Evolutionary conservation across 352 stramenopile species (phyloP), one percentile per base, ranked within the genome.

Genomic region (Pythium aquatile): DNA sequence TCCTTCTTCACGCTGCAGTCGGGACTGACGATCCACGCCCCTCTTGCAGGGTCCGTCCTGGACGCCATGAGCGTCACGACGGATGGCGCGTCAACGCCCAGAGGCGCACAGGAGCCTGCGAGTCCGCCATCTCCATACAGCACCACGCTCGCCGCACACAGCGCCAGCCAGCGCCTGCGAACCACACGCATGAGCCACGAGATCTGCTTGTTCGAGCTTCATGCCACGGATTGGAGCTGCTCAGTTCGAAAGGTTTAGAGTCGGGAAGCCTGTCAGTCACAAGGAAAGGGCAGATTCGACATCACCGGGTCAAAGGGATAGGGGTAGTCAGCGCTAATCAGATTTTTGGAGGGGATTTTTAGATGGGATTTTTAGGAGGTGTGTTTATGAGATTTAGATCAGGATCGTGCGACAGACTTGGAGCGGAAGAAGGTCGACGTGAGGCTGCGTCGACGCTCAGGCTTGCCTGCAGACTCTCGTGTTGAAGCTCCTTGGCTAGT

Each of bases 361-460:
- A 35, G 32, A 35, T 9, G 32, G 8, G 32, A 42, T 42, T 42
- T 42, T 24, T 24, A 24, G 20, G 11, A 13, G 37, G 37, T 17
- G 5, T 42, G n/a, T 35, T 35, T 9, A 35, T 9, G 32, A 35
- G 20, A 24, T 0, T 24, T 24, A 24, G 20, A 9, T 17, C 30
- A 44, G 9, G 55, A 51, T 32, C 55, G 55, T 7, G 28, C 33
- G 6, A 24, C 39, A 10, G 55, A 53, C 30, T 61, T 61, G 40
- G 55, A 46, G 39, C 55, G 55, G 40, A 61, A 61, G 9, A 61
- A 14, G 4, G 40, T 29, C 4, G 55, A 52, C 29, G 55, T 44
- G 29, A 61, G 49, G 5, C 55, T 61, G 3, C 39, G 55, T 9
- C 40, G 40, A 11, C 26, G 40, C 26, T 9, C 1, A 0, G 55